Evolutionary conservation across 2,329 filamentous ascomycete genomes (phyloP).

Genomic region (Corynespora cassiicola): DNA sequence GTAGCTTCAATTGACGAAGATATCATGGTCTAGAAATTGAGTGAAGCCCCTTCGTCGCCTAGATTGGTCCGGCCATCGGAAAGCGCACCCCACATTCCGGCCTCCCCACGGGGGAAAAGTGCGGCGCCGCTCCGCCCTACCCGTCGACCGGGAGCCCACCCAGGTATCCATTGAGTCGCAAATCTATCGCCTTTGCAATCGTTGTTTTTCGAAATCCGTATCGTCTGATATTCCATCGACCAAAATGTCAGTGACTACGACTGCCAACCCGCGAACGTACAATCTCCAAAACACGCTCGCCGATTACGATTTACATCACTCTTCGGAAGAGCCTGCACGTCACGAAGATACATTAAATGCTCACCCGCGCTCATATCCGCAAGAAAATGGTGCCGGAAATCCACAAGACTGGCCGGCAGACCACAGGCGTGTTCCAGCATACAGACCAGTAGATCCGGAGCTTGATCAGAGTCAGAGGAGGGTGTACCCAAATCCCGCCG

Average conservation of each 20-base stretch:
- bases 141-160: no score
- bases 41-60: no score
- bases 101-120: no score
- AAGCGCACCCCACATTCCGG: no score
- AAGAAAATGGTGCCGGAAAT: constrained; percentile 28
- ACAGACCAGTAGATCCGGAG: constrained; percentile 54
- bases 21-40: no score
- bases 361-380: constrained; percentile 36
- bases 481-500: constrained; percentile 51
- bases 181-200: no score
- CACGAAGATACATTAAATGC: constrained; percentile 32
- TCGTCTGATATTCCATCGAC: neutral
- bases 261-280: constrained; percentile 46
- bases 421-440: constrained; percentile 55
- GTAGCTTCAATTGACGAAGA: no score
- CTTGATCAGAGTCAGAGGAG: constrained; percentile 52
- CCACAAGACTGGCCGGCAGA: constrained; percentile 54
- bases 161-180: no score
- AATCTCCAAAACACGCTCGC: constrained; percentile 46
- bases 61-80: no score
- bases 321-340: constrained; percentile 26
- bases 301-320: constrained; percentile 57
- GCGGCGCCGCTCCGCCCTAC: no score
- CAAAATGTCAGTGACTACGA: constrained; percentile 55
- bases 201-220: no score